Percentiles rank a stretch among this genome's conserved stretches.
These are phyloP conservation scores for Logfia minima DNA, from an alignment of 129 eudicot genomes.

Conservation along the genomic window DNA sequence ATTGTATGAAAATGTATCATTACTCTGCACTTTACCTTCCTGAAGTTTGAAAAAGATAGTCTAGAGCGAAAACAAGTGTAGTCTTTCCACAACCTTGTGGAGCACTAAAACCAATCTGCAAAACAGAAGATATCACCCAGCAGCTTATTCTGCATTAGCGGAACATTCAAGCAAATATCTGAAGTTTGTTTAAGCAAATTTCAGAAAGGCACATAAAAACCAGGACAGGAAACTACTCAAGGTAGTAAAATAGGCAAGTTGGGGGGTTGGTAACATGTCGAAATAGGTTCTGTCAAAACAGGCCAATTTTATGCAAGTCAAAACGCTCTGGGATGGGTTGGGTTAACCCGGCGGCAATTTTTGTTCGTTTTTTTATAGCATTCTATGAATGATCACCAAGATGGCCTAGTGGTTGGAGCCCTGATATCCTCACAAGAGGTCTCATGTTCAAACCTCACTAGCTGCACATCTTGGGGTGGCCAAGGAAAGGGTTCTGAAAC, in stretches of 20 bases:
- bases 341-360: neutral
- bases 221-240: neutral
- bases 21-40: slow-evolving; percentile 73
- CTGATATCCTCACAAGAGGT: no score
- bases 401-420: no score
- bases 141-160: slow-evolving; percentile 12
- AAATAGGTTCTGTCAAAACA: neutral
- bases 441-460: no score
- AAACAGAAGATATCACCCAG: slow-evolving; percentile 18
- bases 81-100: slow-evolving; percentile 99
- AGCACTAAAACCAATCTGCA: slow-evolving; percentile 98
- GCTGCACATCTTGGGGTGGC: no score
- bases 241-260: neutral
- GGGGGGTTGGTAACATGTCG: neutral
- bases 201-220: neutral
- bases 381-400: neutral
- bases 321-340: neutral
- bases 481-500: no score
- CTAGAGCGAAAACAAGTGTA: slow-evolving; percentile 88
- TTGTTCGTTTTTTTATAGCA: neutral
- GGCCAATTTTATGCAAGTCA: neutral
- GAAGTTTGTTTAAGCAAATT: neutral
- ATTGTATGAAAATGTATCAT: slow-evolving; percentile 31
- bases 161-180: neutral
- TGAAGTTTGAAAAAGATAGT: slow-evolving; percentile 60